Percentiles rank a stretch among this genome's conserved stretches.
Evolutionary conservation across 345 rosid genomes (phyloP).

Genomic region (Ricinus communis): DNA sequence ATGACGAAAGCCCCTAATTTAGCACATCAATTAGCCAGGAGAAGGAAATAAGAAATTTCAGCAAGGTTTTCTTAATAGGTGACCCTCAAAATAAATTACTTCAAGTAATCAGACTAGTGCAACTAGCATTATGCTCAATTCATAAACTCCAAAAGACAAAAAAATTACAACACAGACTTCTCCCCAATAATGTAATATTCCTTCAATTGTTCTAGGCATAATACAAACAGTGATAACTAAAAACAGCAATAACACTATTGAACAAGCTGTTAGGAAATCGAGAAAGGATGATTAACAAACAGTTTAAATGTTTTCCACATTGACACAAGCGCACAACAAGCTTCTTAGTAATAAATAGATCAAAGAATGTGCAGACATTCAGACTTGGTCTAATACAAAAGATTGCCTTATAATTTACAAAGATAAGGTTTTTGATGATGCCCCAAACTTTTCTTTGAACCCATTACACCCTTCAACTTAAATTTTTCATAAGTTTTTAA

Average conservation of each 20-base stretch:
- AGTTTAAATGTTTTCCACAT: background rate
- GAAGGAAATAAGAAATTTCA: background rate
- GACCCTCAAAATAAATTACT: background rate
- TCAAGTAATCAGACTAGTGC: background rate
- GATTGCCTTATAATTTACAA: too few species aligned
- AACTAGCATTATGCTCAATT: background rate
- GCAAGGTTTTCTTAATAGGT: background rate
- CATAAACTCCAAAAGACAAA: background rate
- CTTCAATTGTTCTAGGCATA: background rate
- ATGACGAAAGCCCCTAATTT: background rate
- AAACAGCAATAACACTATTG: background rate
- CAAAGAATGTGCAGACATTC: background rate
- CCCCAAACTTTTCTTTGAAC: too few species aligned
- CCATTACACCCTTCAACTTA: too few species aligned
- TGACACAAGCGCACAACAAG: background rate
- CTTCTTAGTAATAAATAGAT: background rate
- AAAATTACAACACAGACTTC: background rate
- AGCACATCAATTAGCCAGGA: background rate
- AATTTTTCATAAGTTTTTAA: too few species aligned
- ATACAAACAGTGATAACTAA: background rate
- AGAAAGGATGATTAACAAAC: background rate
- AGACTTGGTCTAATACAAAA: too few species aligned
- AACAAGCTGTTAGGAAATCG: background rate
- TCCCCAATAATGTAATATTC: background rate
- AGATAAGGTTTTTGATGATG: too few species aligned